Evolutionary conservation across 2,329 filamentous ascomycete genomes (phyloP).

Genomic region (Talaromyces verruculosus): DNA sequence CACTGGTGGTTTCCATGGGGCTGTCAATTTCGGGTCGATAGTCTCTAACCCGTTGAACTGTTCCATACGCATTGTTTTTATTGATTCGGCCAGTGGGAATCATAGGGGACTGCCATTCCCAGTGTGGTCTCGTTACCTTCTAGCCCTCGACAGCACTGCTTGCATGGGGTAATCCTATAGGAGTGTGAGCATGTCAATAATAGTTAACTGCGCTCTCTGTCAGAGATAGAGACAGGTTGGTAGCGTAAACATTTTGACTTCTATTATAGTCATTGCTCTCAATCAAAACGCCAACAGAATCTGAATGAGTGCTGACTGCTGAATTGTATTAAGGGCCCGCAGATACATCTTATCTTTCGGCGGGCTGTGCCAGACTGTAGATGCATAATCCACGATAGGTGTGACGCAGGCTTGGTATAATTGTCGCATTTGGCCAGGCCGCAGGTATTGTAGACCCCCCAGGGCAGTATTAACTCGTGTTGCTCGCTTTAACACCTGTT

Average conservation of each 20-base stretch:
- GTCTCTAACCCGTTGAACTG: too few species aligned
- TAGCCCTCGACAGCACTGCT: background rate
- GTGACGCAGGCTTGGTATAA: too few species aligned
- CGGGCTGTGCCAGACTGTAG: slow-evolving; percentile 28
- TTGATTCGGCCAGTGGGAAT: too few species aligned
- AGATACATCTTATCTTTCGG: slow-evolving; percentile 26
- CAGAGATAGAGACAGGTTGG: slow-evolving; percentile 25
- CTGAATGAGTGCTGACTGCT: slow-evolving; percentile 21
- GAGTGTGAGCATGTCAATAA: background rate
- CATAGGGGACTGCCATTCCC: background rate
- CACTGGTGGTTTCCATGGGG: too few species aligned
- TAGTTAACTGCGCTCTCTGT: slow-evolving; percentile 20
- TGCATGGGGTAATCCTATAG: background rate
- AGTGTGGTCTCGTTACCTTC: background rate
- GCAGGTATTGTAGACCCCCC: too few species aligned
- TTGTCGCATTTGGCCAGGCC: too few species aligned
- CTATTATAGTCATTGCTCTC: slow-evolving; percentile 25
- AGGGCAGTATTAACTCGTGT: too few species aligned
- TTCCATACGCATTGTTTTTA: too few species aligned
- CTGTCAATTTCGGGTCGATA: too few species aligned
- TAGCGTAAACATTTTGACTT: slow-evolving; percentile 28
- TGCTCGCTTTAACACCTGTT: too few species aligned
- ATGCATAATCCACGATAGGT: slow-evolving; percentile 29
- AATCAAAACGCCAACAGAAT: slow-evolving; percentile 28
- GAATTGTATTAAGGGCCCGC: slow-evolving; percentile 13